phyloP scores from a whole-genome alignment of 106 monocot genomes.

The Cymbidium sinense region DNA sequence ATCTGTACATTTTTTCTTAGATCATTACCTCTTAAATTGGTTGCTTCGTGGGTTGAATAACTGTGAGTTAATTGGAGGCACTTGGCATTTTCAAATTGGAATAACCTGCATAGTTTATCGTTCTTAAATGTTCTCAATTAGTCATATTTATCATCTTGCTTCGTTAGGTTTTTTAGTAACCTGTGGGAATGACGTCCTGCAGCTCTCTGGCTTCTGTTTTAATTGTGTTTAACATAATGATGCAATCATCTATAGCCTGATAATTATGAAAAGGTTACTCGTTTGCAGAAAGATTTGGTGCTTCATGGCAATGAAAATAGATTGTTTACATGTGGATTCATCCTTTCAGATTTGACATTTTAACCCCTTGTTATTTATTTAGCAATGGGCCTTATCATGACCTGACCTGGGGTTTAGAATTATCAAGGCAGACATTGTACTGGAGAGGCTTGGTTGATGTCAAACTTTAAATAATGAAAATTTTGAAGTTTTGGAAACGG shows the following conservation, averaged over 20 bases:
- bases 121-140: background rate
- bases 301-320: too few species aligned
- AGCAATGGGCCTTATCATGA: too few species aligned
- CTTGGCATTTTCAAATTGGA: background rate
- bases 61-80: background rate
- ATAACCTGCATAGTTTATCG: background rate
- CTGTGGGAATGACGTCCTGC: background rate
- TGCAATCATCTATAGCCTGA: background rate
- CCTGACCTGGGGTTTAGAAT: too few species aligned
- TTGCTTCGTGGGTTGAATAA: background rate
- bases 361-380: too few species aligned
- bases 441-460: too few species aligned
- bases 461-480: too few species aligned
- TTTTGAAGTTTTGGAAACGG: too few species aligned
- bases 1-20: background rate
- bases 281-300: background rate
- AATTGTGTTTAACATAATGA: background rate
- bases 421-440: too few species aligned
- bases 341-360: too few species aligned
- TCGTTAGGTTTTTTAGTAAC: background rate
- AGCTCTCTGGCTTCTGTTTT: background rate
- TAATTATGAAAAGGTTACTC: background rate
- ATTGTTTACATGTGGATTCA: too few species aligned
- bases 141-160: background rate
- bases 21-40: background rate